phyloP scores from a whole-genome alignment of 148 eudicot genomes.

The Chenopodium suecicum region DNA sequence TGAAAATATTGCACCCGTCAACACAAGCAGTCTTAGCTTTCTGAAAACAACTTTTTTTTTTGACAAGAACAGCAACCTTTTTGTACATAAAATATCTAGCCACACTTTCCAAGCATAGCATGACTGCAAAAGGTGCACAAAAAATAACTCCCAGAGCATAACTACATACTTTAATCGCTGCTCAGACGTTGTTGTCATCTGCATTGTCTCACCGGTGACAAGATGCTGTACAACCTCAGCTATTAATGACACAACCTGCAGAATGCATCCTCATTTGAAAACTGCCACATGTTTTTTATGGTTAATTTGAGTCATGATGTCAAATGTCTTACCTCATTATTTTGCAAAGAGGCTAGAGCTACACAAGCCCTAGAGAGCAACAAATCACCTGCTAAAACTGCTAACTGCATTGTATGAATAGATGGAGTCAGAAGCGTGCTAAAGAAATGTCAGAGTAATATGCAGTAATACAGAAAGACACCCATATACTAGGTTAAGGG shows the following conservation, averaged over 20 bases:
- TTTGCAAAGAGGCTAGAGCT: constrained; percentile 80
- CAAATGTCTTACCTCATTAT: constrained; percentile 63
- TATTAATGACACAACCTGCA: constrained; percentile 79
- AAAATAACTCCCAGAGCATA: constrained; percentile 2
- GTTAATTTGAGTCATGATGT: neutral
- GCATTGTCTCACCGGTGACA: constrained; percentile 98
- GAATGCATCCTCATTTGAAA: neutral
- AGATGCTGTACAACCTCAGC: constrained; percentile 92
- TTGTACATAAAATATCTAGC: too few relatives aligned
- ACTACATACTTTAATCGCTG: constrained; percentile 71
- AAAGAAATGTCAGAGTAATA: neutral
- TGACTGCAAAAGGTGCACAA: neutral
- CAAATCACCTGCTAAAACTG: constrained; percentile 91
- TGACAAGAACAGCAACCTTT: too few relatives aligned
- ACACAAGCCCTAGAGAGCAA: constrained; percentile 91
- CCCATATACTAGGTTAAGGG: neutral
- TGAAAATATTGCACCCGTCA: neutral
- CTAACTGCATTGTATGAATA: constrained; percentile 48
- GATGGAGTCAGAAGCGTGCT: constrained; percentile 15
- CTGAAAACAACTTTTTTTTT: too few relatives aligned
- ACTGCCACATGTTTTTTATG: neutral
- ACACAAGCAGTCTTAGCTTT: too few relatives aligned
- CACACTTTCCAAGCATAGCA: neutral
- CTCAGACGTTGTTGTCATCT: constrained; percentile 81
- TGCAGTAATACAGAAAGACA: neutral